A percentile compares a stretch with the other conserved stretches of the same genome.
Conservation (phyloP, 306 rosid species). For the Fagus crenata region DNA sequence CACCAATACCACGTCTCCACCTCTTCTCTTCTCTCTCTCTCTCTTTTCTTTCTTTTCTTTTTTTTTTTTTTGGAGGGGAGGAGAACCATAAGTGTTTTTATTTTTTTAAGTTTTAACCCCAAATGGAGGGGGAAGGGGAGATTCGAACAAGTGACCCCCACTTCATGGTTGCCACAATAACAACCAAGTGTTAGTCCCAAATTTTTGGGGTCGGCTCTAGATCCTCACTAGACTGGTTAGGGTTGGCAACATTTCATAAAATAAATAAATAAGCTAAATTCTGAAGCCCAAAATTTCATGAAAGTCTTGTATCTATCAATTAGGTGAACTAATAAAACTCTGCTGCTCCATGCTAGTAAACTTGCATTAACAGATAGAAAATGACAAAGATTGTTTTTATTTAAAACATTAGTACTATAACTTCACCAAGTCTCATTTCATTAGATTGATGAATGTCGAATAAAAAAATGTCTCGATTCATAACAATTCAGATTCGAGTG, state of each 20-base stretch:
- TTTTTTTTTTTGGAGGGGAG: no score
- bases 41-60: no score
- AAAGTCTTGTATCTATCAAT: neutral
- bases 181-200: no score
- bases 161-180: neutral
- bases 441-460: neutral
- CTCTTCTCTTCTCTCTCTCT: no score
- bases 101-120: no score
- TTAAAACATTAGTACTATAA: neutral
- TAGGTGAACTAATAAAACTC: neutral
- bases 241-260: neutral
- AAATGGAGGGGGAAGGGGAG: no score
- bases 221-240: no score
- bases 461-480: neutral
- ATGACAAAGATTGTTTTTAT: neutral
- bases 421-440: neutral
- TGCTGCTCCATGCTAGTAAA: neutral
- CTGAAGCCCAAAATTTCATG: neutral
- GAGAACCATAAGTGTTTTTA: no score
- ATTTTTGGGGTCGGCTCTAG: no score
- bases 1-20: neutral
- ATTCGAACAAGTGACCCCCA: no score
- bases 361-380: neutral
- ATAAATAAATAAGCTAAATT: no score
- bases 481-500: neutral